phyloP scores from a whole-genome alignment of 192 early-diverging fungal species.

The Jimgerdemannia flammicorona region DNA sequence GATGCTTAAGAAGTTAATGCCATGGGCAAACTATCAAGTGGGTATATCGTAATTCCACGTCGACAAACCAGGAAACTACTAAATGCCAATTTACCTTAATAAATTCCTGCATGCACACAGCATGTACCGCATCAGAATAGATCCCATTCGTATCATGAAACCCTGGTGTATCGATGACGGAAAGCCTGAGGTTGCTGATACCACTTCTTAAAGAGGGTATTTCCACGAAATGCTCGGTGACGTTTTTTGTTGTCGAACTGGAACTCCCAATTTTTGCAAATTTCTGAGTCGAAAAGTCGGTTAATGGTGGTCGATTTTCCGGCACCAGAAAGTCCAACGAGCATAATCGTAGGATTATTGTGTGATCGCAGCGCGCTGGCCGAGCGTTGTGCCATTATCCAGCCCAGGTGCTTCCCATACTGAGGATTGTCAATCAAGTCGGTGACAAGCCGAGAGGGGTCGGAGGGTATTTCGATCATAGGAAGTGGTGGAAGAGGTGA shows the following conservation, averaged over 20 bases:
- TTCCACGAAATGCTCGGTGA: neutral
- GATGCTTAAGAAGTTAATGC: neutral
- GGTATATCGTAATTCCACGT: too few relatives aligned
- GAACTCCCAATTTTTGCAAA: neutral
- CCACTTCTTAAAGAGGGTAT: neutral
- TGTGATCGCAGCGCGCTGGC: neutral
- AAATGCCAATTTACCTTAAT: neutral
- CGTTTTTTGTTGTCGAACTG: neutral
- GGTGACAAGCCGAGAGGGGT: too few relatives aligned
- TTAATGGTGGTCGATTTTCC: neutral
- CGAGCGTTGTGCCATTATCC: neutral
- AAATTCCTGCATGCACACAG: neutral
- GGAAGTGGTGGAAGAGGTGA: too few relatives aligned
- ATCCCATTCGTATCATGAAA: neutral
- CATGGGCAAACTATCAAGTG: neutral
- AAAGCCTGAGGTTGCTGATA: neutral
- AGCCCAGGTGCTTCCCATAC: too few relatives aligned
- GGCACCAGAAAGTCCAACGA: neutral
- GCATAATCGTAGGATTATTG: neutral
- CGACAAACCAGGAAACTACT: too few relatives aligned
- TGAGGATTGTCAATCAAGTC: too few relatives aligned
- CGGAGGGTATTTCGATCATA: too few relatives aligned
- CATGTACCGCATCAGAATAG: neutral
- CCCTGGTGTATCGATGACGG: neutral
- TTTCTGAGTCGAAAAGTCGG: neutral